A percentile compares a stretch with the other conserved stretches of the same genome.
Evolutionary conservation across 2,329 filamentous ascomycete genomes (phyloP).

Genomic region (Monilinia fructigena): DNA sequence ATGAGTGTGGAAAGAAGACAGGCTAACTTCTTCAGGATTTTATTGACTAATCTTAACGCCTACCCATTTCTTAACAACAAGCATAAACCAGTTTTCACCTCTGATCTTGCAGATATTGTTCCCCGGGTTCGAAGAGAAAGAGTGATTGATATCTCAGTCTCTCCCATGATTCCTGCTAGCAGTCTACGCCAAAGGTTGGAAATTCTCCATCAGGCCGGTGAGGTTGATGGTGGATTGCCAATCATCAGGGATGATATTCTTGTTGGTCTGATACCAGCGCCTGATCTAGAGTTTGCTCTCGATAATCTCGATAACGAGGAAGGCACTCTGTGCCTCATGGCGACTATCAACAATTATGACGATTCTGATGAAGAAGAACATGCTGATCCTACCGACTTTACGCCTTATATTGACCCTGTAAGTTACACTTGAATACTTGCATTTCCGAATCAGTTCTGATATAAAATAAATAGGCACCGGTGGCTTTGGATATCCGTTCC

Average conservation of each 20-base stretch:
- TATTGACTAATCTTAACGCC: slow-evolving; percentile 93
- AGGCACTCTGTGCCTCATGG: slow-evolving; percentile 78
- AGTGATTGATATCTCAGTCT: slow-evolving; percentile 83
- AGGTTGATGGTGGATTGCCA: slow-evolving; percentile 87
- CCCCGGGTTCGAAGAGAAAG: slow-evolving; percentile 71
- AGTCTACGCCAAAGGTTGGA: slow-evolving; percentile 80
- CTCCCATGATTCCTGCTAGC: slow-evolving; percentile 73
- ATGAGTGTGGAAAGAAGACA: not conserved
- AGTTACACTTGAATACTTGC: slow-evolving; percentile 37
- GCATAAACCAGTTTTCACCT: slow-evolving; percentile 85
- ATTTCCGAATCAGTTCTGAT: slow-evolving; percentile 14
- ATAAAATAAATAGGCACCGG: slow-evolving; percentile 60
- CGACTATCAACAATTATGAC: slow-evolving; percentile 59
- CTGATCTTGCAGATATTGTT: slow-evolving; percentile 83
- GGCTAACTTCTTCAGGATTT: slow-evolving; percentile 56
- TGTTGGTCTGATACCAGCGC: slow-evolving; percentile 87
- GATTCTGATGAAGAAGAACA: slow-evolving; percentile 60
- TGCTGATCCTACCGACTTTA: slow-evolving; percentile 77
- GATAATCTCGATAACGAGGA: slow-evolving; percentile 79
- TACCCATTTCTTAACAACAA: slow-evolving; percentile 99
- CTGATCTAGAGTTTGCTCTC: slow-evolving; percentile 88
- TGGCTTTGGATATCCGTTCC: slow-evolving; percentile 82
- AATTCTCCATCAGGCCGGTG: slow-evolving; percentile 76
- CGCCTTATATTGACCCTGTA: slow-evolving; percentile 84
- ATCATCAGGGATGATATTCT: slow-evolving; percentile 77